A percentile compares a stretch with the other conserved stretches of the same genome.
These are phyloP conservation scores for Penicillium occitanis DNA, from an alignment of 2,329 filamentous ascomycete genomes.

Conservation along the genomic window DNA sequence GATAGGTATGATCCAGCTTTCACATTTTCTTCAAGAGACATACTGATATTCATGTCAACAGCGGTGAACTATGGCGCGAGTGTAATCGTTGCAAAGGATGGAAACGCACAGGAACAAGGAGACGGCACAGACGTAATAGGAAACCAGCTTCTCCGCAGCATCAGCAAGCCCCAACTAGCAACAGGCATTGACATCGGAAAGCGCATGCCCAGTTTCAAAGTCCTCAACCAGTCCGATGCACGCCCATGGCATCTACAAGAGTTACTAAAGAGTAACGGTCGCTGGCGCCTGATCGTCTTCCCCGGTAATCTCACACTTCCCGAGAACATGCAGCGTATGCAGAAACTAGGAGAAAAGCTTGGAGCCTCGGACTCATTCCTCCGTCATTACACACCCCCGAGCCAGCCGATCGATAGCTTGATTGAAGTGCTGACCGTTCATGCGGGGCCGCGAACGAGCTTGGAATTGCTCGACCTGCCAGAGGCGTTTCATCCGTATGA, in stretches of 20 bases:
- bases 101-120: not conserved
- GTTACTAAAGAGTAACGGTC: conserved; percentile 29
- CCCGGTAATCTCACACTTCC: conserved; percentile 23
- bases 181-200: conserved; percentile 33
- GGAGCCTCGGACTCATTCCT: conserved; percentile 5
- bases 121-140: not conserved
- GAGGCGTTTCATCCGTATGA: conserved; percentile 9
- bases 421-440: conserved; percentile 17
- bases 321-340: conserved; percentile 47
- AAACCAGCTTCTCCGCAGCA: conserved; percentile 29
- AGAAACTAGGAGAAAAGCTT: conserved; percentile 9
- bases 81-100: not conserved
- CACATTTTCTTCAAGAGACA: not conserved
- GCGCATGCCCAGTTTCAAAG: conserved; percentile 49
- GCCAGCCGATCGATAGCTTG: not conserved
- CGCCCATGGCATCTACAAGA: conserved; percentile 39
- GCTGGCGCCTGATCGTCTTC: conserved; percentile 14
- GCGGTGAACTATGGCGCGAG: not conserved
- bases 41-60: not conserved
- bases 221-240: conserved; percentile 49
- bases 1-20: not conserved
- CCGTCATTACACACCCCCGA: not conserved
- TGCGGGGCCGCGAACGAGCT: not conserved
- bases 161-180: conserved; percentile 25
- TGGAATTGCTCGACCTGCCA: conserved; percentile 8